Evolutionary conservation across 2,329 filamentous ascomycete genomes (phyloP).

Genomic region (Westerdykella aurantiaca): DNA sequence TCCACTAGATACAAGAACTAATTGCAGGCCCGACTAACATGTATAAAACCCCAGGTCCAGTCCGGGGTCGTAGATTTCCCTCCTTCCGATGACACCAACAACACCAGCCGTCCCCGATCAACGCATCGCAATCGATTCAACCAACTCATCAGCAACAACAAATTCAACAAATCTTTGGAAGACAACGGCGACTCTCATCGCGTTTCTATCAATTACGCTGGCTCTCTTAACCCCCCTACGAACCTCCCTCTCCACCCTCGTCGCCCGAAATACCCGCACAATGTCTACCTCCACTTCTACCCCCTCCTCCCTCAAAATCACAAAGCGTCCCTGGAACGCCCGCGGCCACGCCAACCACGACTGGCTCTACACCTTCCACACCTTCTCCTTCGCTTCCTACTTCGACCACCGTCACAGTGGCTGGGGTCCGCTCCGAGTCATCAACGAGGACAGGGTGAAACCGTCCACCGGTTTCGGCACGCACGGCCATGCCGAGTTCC

Average conservation of each 20-base stretch:
- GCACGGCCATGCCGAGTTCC: conserved; percentile 78
- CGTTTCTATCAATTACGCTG: conserved; percentile 41
- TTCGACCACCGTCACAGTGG: conserved; percentile 61
- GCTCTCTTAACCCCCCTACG: conserved; percentile 41
- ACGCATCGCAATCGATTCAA: conserved; percentile 6
- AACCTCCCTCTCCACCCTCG: conserved; percentile 29
- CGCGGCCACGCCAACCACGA: conserved; percentile 76
- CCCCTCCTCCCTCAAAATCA: conserved; percentile 53
- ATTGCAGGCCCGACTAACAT: conserved; percentile 9
- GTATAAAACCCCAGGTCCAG: conserved; percentile 23
- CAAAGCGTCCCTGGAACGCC: conserved; percentile 63
- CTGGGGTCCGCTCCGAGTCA: conserved; percentile 73
- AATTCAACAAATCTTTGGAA: conserved; percentile 12
- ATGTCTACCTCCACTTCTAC: conserved; percentile 41
- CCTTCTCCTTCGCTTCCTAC: conserved; percentile 72
- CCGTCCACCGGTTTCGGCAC: conserved; percentile 73
- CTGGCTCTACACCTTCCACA: conserved; percentile 84
- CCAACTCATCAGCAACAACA: conserved; percentile 16
- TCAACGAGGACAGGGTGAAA: conserved; percentile 83
- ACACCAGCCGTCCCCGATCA: background rate
- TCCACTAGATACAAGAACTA: conserved; percentile 21
- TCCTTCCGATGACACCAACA: conserved; percentile 15
- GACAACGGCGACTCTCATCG: conserved; percentile 27
- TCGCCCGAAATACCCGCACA: conserved; percentile 30
- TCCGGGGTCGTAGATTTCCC: conserved; percentile 5